phyloP scores from a whole-genome alignment of 176 grass and related monocot genomes.

The Saccharum spontaneum region DNA sequence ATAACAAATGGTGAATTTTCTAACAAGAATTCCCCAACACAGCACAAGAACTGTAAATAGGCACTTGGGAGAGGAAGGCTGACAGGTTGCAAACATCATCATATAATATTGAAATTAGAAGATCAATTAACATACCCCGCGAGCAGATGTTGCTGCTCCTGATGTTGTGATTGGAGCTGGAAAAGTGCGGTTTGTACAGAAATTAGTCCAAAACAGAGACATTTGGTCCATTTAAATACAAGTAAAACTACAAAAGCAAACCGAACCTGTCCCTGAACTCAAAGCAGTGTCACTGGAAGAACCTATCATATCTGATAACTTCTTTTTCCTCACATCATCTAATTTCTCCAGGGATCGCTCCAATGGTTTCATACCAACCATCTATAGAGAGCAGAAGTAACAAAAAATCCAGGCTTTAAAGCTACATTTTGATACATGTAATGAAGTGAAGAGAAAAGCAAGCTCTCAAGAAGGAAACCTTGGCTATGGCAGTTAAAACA shows the following conservation, averaged over 20 bases:
- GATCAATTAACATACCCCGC: conserved; percentile 54
- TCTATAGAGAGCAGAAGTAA: conserved; percentile 57
- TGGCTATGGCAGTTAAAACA: conserved; percentile 83
- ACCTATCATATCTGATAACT: conserved; percentile 97
- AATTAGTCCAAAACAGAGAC: conserved; percentile 1
- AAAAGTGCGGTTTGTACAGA: conserved; percentile 16
- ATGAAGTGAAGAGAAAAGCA: background rate
- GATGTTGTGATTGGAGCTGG: conserved; percentile 53
- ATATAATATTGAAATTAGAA: conserved; percentile 1
- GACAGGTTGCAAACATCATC: background rate
- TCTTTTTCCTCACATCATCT: conserved; percentile 98
- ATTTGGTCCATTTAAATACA: conserved; percentile 1
- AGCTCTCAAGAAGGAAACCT: conserved; percentile 52
- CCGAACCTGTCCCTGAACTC: conserved; percentile 66
- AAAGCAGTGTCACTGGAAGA: conserved; percentile 50
- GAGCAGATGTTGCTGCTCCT: conserved; percentile 47
- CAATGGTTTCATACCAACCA: conserved; percentile 98
- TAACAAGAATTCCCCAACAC: background rate
- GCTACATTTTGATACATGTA: background rate
- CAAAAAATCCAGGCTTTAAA: conserved; percentile 9
- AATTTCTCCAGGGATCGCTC: conserved; percentile 94
- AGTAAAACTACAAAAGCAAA: background rate
- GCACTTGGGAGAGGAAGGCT: background rate
- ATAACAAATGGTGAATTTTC: background rate
- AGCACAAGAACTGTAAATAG: background rate